These are phyloP conservation scores for Abelmoschus esculentus DNA, from an alignment of 345 rosid species.

Conservation along the genomic window DNA sequence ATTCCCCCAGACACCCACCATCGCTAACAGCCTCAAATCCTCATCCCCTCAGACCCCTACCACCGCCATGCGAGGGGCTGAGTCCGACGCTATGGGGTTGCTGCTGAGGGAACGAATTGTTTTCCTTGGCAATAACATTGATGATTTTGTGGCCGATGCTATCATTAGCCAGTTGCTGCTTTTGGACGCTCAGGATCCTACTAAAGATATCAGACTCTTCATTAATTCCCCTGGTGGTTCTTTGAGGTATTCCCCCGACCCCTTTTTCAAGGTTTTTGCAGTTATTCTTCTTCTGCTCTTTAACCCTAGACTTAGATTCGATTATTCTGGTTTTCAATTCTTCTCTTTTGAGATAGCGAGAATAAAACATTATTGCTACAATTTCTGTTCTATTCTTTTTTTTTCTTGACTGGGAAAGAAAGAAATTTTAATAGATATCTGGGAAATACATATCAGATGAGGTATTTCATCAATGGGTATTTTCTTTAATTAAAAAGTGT, in stretches of 20 bases:
- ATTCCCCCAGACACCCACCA: slow-evolving; percentile 46
- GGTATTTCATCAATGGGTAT: background rate
- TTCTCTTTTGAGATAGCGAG: background rate
- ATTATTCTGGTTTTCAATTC: background rate
- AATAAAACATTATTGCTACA: background rate
- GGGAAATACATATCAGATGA: background rate
- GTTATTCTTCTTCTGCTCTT: background rate
- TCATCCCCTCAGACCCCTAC: slow-evolving; percentile 50
- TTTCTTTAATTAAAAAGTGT: background rate
- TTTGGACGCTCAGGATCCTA: slow-evolving; percentile 86
- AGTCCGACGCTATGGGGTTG: slow-evolving; percentile 78
- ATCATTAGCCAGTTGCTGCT: slow-evolving; percentile 76
- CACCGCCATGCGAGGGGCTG: slow-evolving; percentile 70
- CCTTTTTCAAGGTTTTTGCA: background rate
- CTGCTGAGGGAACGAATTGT: slow-evolving; percentile 78
- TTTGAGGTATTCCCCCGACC: slow-evolving; percentile 44
- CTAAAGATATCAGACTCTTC: slow-evolving; percentile 81
- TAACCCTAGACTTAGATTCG: background rate
- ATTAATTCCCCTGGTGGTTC: slow-evolving; percentile 85
- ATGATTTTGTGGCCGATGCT: slow-evolving; percentile 85
- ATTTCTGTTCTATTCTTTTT: background rate
- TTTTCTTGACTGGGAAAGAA: background rate
- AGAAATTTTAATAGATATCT: background rate
- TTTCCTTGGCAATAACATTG: slow-evolving; percentile 64
- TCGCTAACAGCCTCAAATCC: slow-evolving; percentile 6